phyloP scores from a whole-genome alignment of 176 grass and related monocot species.

The Saccharum officinarum region DNA sequence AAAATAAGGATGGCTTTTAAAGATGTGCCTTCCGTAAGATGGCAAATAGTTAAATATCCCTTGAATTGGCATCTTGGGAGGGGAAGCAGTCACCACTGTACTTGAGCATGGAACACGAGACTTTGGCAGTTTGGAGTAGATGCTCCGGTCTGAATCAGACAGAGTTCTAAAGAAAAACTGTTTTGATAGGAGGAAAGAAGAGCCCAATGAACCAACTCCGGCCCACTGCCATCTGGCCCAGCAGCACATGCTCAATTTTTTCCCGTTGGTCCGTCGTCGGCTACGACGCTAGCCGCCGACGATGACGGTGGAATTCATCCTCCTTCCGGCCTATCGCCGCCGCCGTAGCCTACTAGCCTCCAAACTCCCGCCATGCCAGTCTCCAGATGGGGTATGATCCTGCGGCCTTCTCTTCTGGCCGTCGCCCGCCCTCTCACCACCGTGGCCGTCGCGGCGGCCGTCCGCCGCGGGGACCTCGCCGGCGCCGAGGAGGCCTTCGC shows the following conservation, averaged over 20 bases:
- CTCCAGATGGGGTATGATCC: not conserved
- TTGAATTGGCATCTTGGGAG: no score
- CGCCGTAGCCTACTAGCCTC: not conserved
- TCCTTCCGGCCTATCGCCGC: no score
- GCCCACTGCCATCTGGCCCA: not conserved
- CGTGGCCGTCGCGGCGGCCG: conserved; percentile 33
- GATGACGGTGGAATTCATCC: not conserved
- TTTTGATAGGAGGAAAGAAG: not conserved
- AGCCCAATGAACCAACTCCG: not conserved
- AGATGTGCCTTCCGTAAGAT: no score
- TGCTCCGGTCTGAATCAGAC: not conserved
- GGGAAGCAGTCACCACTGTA: not conserved
- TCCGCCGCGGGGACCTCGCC: conserved; percentile 37
- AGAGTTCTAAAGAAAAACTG: not conserved
- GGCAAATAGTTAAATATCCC: no score
- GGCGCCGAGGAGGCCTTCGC: conserved; percentile 38
- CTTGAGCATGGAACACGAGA: no score
- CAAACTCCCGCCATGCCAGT: not conserved
- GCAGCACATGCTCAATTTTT: not conserved
- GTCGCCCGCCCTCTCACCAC: conserved; percentile 21
- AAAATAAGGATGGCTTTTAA: no score
- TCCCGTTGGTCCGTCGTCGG: not conserved
- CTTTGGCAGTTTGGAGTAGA: no score
- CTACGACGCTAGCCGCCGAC: not conserved
- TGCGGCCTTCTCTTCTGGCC: conserved; percentile 1